Evolutionary conservation across 2,329 filamentous ascomycete genomes (phyloP), one percentile per base, ranked within the genome.

Genomic region (Talaromyces sp.): DNA sequence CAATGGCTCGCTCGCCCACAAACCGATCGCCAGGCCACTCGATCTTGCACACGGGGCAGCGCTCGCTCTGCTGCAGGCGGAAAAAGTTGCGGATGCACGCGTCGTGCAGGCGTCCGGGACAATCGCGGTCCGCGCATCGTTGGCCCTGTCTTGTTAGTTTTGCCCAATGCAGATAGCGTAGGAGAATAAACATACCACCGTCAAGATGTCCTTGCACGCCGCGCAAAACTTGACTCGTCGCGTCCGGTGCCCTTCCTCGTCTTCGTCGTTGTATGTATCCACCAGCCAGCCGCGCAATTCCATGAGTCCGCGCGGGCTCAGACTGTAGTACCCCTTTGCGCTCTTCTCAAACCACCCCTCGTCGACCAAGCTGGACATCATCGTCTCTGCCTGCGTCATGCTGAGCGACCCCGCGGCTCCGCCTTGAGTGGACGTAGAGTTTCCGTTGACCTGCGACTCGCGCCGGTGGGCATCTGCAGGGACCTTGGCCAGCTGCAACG

Each of bases 161-260:
- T 17, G n/a, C 19, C 32, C 50, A 26, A 31, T 9, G 35, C n/a
- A 50, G 19, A 50, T 32, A 17, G 21, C 24, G 14, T 19, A 32
- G 19, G 24, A 43, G 49, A 56, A 24, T 27, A 60, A 35, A 73
- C 77, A 65, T 69, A 83, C 83, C 64, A 89, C 79, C 0, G 93
- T 99, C 46, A 98, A 85, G 63, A 98, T 89, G 65, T 96, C 92
- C 73, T 86, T 89, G 75, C 95, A 99, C 0, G 90, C 92, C 69
- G 89, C 85, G 72, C 95, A 99, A 64, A 87, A 86, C 77, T 95
- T 96, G 72, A 99, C 89, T 64, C 86, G 86, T 70, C 91, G 84
- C 80, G 84, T 86, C 58, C 66, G 63, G 10, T 70, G 74, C 1
- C 76, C 77, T 26, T 85, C 85, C 1, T 81, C 80, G 10, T 85